A percentile compares a stretch with the other conserved stretches of the same genome.
Evolutionary conservation across 2,329 filamentous ascomycete species (phyloP).

Genomic region (Aspergillus sp.): DNA sequence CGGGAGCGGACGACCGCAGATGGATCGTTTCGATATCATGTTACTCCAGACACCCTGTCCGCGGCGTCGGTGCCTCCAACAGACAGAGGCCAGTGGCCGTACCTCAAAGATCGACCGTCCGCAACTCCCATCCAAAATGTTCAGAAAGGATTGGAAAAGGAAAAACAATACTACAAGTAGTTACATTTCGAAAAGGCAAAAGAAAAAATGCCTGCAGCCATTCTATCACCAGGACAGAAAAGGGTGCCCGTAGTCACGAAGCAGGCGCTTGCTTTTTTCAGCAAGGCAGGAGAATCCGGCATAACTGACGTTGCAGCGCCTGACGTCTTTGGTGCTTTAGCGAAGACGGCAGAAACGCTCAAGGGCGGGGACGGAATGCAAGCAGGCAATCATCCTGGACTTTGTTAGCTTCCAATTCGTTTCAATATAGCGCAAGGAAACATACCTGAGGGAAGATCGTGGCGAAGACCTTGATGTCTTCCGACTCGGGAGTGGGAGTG

Average conservation of each 20-base stretch:
- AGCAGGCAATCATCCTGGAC: constrained; percentile 79
- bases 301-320: neutral
- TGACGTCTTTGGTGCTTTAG: constrained; percentile 1
- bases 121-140: constrained; percentile 12
- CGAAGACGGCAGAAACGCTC: constrained; percentile 19
- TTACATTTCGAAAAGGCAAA: constrained; percentile 16
- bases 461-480: constrained; percentile 97
- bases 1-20: constrained; percentile 15
- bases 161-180: constrained; percentile 16
- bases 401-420: constrained; percentile 24
- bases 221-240: constrained; percentile 31
- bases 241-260: constrained; percentile 16
- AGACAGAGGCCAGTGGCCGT: neutral
- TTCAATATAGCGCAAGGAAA: constrained; percentile 14
- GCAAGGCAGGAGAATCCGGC: neutral
- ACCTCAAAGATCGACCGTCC: constrained; percentile 5
- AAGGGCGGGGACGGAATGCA: constrained; percentile 61
- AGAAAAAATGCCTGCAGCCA: constrained; percentile 15
- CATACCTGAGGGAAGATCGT: constrained; percentile 92
- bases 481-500: constrained; percentile 76
- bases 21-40: constrained; percentile 25
- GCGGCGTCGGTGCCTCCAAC: constrained; percentile 4
- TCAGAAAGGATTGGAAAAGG: constrained; percentile 2
- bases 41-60: constrained; percentile 15
- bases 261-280: constrained; percentile 1